Base-by-base conservation (phyloP, 495 filamentous ascomycete species). In the Xylaria bambusicola region DNA sequence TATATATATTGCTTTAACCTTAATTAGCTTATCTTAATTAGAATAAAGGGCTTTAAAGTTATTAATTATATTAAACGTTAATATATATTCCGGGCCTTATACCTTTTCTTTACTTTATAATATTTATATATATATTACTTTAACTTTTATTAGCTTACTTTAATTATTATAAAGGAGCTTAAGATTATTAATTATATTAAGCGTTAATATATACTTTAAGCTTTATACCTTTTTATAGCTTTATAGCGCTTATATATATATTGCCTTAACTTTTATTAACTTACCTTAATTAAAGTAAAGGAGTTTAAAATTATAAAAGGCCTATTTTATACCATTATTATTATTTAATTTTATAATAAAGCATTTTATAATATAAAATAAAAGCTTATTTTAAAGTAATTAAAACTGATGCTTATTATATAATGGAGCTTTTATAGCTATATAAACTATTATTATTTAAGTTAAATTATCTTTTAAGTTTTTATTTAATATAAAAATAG, bases 191-290 rank as follows among this genome's bases (percentile, higher is more conserved):
- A 68, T 48, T 33, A 60, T 61, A 8, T 58, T 33, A 0, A 77
- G 71, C 31, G 73, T 77, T 23, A 65, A 71, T 26, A 48, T 61
- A 53, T 78, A 61, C 20, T 76, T 68, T 6, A 62, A 45, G 56
- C 55, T 76, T 5, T 69, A 60, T 35, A 67, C 67, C 53, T 75
- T 75, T 62, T 78, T 67, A 1, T 67, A 59, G 45, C 66, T 66
- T 69, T 64, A 29, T 18, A 80, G 70, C 50, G 72, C 77, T 60
- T 68, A 68, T 49, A 63, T 38, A 36, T 67, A 71, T 62, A 71
- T 69, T 24, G 64, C 40, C 68, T 75, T 66, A 21, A 71, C 71
- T 56, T 72, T 62, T 21, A n/a, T 54, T 9, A 69, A 41, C 61
- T 62, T 68, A 36, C 62, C 68, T 46, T 71, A 65, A 24, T 47